phyloP scores from a whole-genome alignment of 805 yeast genomes.

The Candida easanensis region DNA sequence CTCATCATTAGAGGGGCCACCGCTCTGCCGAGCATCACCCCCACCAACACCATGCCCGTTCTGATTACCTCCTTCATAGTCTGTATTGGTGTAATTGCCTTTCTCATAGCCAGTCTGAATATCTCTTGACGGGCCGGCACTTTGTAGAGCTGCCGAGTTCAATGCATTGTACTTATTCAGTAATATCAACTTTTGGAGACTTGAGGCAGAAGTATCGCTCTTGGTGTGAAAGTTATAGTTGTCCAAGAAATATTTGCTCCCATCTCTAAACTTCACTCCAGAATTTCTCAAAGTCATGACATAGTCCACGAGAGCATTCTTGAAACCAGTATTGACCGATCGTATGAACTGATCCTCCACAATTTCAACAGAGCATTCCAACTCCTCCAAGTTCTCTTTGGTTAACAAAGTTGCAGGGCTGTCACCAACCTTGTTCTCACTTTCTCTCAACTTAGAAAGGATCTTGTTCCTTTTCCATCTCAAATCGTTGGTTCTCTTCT shows the following conservation, averaged over 20 bases:
- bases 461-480: conserved; percentile 36
- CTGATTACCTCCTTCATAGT: neutral
- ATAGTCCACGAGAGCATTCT: conserved; percentile 45
- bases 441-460: conserved; percentile 37
- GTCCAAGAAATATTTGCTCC: conserved; percentile 22
- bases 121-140: neutral
- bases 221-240: conserved; percentile 13
- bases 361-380: conserved; percentile 47
- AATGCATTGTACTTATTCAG: conserved; percentile 20
- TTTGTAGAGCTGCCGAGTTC: neutral
- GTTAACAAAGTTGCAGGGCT: conserved; percentile 41
- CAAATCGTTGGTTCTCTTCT: conserved; percentile 42
- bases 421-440: conserved; percentile 46
- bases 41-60: neutral
- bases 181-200: conserved; percentile 26
- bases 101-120: neutral
- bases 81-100: neutral
- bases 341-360: conserved; percentile 50
- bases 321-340: conserved; percentile 44
- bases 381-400: conserved; percentile 51
- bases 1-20: neutral
- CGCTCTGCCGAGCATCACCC: neutral
- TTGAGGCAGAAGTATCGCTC: conserved; percentile 11
- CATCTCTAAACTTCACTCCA: conserved; percentile 18
- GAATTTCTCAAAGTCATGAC: conserved; percentile 23